Percentiles rank a stretch among this genome's conserved stretches.
These are phyloP conservation scores for Pinus albicaulis DNA, from an alignment of 75 land plant genomes.

Conservation along the genomic window DNA sequence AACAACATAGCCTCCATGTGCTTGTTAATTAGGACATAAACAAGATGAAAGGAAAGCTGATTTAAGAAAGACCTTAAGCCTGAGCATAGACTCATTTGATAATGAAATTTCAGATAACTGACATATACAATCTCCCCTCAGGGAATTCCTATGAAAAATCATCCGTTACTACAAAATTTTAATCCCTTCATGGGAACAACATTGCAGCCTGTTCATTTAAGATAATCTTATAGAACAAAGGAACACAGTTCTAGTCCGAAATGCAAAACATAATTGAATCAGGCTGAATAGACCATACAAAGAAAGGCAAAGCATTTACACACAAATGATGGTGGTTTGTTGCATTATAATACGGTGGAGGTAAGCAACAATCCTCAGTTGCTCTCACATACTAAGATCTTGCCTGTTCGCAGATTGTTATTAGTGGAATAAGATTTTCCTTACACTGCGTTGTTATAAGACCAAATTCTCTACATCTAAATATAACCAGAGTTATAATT, in stretches of 20 bases:
- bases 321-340: not conserved
- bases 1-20: no score
- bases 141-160: no score
- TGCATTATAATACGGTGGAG: not conserved
- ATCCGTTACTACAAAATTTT: not conserved
- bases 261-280: not conserved
- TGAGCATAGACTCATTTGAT: not conserved
- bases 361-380: not conserved
- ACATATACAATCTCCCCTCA: not conserved
- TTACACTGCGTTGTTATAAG: not conserved
- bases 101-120: not conserved
- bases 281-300: not conserved
- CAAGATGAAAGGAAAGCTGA: no score
- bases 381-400: not conserved
- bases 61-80: not conserved
- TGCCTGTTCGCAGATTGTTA: slow-evolving; percentile 1
- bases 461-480: not conserved
- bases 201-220: not conserved
- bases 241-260: not conserved
- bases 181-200: not conserved
- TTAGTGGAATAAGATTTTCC: not conserved
- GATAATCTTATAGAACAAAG: not conserved
- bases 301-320: not conserved
- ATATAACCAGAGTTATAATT: not conserved
- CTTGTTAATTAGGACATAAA: no score